Conservation (phyloP, 2,329 filamentous ascomycete genomes). For the Fusarium piperis region DNA sequence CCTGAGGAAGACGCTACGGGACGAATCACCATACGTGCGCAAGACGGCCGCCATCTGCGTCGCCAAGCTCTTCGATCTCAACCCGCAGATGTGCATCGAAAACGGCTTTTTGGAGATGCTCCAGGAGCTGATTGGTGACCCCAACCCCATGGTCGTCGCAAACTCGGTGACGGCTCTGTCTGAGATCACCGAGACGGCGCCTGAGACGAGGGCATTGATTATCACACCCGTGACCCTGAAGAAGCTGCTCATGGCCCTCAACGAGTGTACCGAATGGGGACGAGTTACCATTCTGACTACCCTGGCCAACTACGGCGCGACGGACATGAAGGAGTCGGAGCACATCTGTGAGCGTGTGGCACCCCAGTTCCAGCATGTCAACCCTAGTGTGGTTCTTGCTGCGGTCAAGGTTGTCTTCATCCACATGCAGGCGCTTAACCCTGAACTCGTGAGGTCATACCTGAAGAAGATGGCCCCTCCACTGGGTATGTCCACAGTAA, state of each 20-base stretch:
- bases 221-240: slow-evolving; percentile 87
- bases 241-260: slow-evolving; percentile 95
- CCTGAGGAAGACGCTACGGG: slow-evolving; percentile 90
- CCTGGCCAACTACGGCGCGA: slow-evolving; percentile 84
- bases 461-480: slow-evolving; percentile 99
- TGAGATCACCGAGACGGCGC: slow-evolving; percentile 90
- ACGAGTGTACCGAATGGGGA: slow-evolving; percentile 99
- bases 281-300: slow-evolving; percentile 92
- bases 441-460: slow-evolving; percentile 84
- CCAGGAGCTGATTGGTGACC: slow-evolving; percentile 95
- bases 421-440: slow-evolving; percentile 87
- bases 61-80: slow-evolving; percentile 96
- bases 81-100: slow-evolving; percentile 90
- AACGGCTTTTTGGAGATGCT: slow-evolving; percentile 95
- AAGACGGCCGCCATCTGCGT: slow-evolving; percentile 99
- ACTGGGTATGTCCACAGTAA: slow-evolving; percentile 69
- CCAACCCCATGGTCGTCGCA: slow-evolving; percentile 98
- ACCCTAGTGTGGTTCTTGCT: slow-evolving; percentile 95
- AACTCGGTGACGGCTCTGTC: slow-evolving; percentile 95
- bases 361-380: slow-evolving; percentile 98
- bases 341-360: slow-evolving; percentile 97
- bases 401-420: slow-evolving; percentile 98
- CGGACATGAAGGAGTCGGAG: slow-evolving; percentile 94
- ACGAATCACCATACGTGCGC: slow-evolving; percentile 97
- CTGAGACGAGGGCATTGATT: slow-evolving; percentile 86